Evolutionary conservation across 106 monocot genomes (phyloP).

Genomic region (Cymbidium sinense): DNA sequence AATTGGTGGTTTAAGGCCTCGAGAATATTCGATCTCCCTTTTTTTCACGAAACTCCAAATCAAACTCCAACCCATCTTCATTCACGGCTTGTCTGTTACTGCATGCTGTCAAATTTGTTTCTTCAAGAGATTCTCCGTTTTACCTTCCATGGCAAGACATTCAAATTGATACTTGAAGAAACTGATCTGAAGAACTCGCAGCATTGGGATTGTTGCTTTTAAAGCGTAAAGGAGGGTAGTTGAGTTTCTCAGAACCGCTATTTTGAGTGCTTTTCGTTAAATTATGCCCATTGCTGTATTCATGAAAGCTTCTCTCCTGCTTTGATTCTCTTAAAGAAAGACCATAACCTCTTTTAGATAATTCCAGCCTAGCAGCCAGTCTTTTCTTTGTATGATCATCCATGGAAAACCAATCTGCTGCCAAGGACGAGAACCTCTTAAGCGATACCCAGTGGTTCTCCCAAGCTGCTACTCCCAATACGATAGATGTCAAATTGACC

Average conservation of each 20-base stretch:
- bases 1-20: not conserved
- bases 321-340: slow-evolving; percentile 32
- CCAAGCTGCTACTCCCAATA: too few relatives aligned
- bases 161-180: not conserved
- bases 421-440: not conserved
- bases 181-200: slow-evolving; percentile 19
- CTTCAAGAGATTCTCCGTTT: not conserved
- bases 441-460: not conserved
- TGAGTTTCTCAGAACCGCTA: slow-evolving; percentile 23
- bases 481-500: too few relatives aligned
- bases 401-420: slow-evolving; percentile 15
- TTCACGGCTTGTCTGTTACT: slow-evolving; percentile 9
- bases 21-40: not conserved
- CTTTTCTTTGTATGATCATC: slow-evolving; percentile 30
- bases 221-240: slow-evolving; percentile 15
- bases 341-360: slow-evolving; percentile 26
- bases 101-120: slow-evolving; percentile 8
- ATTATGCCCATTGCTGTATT: slow-evolving; percentile 21
- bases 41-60: not conserved
- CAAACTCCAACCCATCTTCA: not conserved
- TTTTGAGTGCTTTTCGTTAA: slow-evolving; percentile 11
- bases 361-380: slow-evolving; percentile 17
- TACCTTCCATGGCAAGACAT: not conserved
- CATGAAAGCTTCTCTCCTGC: slow-evolving; percentile 14
- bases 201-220: slow-evolving; percentile 17